Percentiles rank a stretch among this genome's conserved stretches.
phyloP scores from a whole-genome alignment of 2,329 filamentous ascomycete genomes.

The Neonectria sp. region DNA sequence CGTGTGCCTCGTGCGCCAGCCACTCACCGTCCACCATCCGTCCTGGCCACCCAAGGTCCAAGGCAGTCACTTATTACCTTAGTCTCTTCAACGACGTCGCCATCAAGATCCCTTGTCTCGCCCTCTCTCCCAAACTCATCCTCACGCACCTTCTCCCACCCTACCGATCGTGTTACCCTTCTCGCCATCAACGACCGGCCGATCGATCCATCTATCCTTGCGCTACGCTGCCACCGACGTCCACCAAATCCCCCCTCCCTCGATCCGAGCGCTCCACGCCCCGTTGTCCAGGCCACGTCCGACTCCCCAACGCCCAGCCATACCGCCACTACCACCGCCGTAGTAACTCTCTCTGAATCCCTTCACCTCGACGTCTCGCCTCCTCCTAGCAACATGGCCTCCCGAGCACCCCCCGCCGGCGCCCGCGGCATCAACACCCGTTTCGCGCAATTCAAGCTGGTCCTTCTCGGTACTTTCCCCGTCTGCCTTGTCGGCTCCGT shows the following conservation, averaged over 20 bases:
- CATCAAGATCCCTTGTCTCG: conserved; percentile 31
- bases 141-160: conserved; percentile 14
- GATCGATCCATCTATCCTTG: neutral
- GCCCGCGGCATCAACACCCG: conserved; percentile 80
- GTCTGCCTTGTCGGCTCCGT: conserved; percentile 23
- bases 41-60: conserved; percentile 35
- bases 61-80: conserved; percentile 34
- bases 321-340: conserved; percentile 43
- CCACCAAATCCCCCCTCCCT: conserved; percentile 20
- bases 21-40: conserved; percentile 35
- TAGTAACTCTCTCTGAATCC: conserved; percentile 33
- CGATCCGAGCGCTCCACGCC: conserved; percentile 39
- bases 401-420: conserved; percentile 78
- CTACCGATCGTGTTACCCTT: conserved; percentile 13
- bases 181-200: conserved; percentile 12
- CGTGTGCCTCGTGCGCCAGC: conserved; percentile 44
- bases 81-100: conserved; percentile 33
- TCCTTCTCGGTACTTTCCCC: conserved; percentile 82
- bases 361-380: conserved; percentile 45
- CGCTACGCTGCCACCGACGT: conserved; percentile 8
- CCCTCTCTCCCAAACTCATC: conserved; percentile 24
- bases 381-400: conserved; percentile 77
- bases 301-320: conserved; percentile 43
- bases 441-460: conserved; percentile 99
- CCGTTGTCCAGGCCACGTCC: conserved; percentile 47